A percentile compares a stretch with the other conserved stretches of the same genome.
Evolutionary conservation across 2,329 filamentous ascomycete genomes (phyloP).

Genomic region (Thermoascus crustaceus): DNA sequence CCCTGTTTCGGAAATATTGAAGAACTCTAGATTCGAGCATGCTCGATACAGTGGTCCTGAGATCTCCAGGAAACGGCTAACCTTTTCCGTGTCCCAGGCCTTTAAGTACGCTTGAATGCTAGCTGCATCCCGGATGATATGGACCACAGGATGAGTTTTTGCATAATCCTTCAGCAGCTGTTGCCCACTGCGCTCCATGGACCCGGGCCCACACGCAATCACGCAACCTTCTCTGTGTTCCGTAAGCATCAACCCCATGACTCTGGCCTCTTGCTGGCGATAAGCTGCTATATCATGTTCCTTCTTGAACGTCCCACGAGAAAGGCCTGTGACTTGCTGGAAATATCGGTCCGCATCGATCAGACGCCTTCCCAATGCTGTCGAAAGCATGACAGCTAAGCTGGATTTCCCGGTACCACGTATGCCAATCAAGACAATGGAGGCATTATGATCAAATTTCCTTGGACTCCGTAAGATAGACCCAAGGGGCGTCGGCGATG

Average conservation of each 20-base stretch:
- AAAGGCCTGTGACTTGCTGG: conserved; percentile 53
- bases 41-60: conserved; percentile 48
- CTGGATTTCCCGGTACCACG: conserved; percentile 69
- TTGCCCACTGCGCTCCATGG: conserved; percentile 58
- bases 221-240: conserved; percentile 55
- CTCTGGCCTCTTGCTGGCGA: conserved; percentile 53
- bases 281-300: conserved; percentile 55
- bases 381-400: conserved; percentile 65
- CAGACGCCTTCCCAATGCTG: conserved; percentile 59
- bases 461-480: conserved; percentile 19
- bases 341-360: conserved; percentile 64
- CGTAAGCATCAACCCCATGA: conserved; percentile 53
- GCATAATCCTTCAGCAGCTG: conserved; percentile 54
- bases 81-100: conserved; percentile 47
- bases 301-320: conserved; percentile 56
- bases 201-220: conserved; percentile 62
- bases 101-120: conserved; percentile 58
- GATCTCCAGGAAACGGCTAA: conserved; percentile 50
- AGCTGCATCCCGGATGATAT: conserved; percentile 57
- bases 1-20: conserved; percentile 57
- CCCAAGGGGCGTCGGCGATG: conserved; percentile 21
- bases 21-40: conserved; percentile 69
- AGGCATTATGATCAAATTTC: conserved; percentile 53
- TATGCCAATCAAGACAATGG: conserved; percentile 64
- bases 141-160: conserved; percentile 60